A percentile compares a stretch with the other conserved stretches of the same genome.
phyloP scores from a whole-genome alignment of 352 stramenopile genomes.

The Phytophthora hibernalis region DNA sequence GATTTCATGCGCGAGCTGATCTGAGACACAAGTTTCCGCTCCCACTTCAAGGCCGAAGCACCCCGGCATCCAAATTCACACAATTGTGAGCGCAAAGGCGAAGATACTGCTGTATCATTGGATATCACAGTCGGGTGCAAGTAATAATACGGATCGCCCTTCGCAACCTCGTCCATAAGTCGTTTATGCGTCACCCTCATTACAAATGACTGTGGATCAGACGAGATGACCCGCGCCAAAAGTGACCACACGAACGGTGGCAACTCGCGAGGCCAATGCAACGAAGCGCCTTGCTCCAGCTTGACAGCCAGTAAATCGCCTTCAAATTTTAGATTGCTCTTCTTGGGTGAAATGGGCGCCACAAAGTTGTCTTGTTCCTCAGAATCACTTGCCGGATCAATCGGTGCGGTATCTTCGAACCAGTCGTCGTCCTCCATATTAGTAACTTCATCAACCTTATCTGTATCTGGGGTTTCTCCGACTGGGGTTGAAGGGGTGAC shows the following conservation, averaged over 20 bases:
- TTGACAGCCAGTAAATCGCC: constrained; percentile 39
- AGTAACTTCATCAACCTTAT: constrained; percentile 11
- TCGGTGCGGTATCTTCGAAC: constrained; percentile 28
- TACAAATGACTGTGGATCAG: constrained; percentile 61
- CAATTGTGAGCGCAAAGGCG: constrained; percentile 12
- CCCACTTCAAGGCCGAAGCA: constrained; percentile 61
- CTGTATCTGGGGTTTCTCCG: constrained; percentile 13
- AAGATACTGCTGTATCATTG: constrained; percentile 18
- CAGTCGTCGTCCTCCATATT: constrained; percentile 34
- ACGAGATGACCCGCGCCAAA: constrained; percentile 48
- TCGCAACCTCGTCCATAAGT: constrained; percentile 68
- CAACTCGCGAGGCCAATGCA: constrained; percentile 34
- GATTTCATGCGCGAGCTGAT: constrained; percentile 85
- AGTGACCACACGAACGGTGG: constrained; percentile 51
- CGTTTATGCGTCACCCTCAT: constrained; percentile 73
- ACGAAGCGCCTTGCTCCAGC: constrained; percentile 27
- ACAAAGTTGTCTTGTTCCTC: constrained; percentile 33
- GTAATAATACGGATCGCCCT: constrained; percentile 80
- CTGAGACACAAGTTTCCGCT: constrained; percentile 75
- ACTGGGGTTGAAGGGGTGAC: neutral
- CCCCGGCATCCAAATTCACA: constrained; percentile 70
- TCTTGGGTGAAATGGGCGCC: constrained; percentile 25
- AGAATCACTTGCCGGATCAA: constrained; percentile 18
- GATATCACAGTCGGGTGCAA: constrained; percentile 42
- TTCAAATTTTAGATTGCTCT: constrained; percentile 40